A percentile compares a stretch with the other conserved stretches of the same genome.
phyloP scores from a whole-genome alignment of 495 filamentous ascomycete species.

The Neurospora pannonica region DNA sequence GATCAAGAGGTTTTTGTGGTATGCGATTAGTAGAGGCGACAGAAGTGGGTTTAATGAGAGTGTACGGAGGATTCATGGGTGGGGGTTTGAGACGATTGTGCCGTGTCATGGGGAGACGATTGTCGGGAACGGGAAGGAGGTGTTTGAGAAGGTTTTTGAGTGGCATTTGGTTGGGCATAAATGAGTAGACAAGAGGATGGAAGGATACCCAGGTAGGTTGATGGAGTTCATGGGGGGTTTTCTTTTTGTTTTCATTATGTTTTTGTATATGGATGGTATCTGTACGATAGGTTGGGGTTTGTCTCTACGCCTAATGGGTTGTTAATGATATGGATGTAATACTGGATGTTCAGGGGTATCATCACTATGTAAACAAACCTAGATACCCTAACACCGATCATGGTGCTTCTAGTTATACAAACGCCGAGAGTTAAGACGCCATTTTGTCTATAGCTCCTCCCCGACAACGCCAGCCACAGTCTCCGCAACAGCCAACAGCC shows the following conservation, averaged over 20 bases:
- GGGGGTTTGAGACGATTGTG: conserved; percentile 83
- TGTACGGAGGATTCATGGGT: conserved; percentile 55
- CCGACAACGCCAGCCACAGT: conserved; percentile 20
- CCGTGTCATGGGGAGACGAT: conserved; percentile 93
- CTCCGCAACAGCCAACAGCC: conserved; percentile 48
- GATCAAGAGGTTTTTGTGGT: conserved; percentile 79
- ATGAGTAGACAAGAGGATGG: neutral
- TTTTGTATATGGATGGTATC: neutral
- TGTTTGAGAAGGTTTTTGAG: conserved; percentile 74
- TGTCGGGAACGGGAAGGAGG: conserved; percentile 60
- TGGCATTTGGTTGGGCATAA: conserved; percentile 65
- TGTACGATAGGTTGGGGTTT: neutral
- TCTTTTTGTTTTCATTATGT: neutral
- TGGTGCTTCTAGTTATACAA: neutral
- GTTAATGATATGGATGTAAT: neutral
- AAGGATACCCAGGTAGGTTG: neutral
- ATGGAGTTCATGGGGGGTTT: neutral
- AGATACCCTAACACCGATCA: neutral
- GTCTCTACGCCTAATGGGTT: neutral
- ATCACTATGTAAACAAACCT: neutral
- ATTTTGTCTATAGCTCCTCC: neutral
- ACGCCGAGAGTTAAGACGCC: neutral
- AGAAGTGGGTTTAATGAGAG: conserved; percentile 59
- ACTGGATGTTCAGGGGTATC: neutral
- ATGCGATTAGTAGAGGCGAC: conserved; percentile 54